Conservation (phyloP, 1,139 yeast genomes). For the Torulaspora pretoriensis region DNA sequence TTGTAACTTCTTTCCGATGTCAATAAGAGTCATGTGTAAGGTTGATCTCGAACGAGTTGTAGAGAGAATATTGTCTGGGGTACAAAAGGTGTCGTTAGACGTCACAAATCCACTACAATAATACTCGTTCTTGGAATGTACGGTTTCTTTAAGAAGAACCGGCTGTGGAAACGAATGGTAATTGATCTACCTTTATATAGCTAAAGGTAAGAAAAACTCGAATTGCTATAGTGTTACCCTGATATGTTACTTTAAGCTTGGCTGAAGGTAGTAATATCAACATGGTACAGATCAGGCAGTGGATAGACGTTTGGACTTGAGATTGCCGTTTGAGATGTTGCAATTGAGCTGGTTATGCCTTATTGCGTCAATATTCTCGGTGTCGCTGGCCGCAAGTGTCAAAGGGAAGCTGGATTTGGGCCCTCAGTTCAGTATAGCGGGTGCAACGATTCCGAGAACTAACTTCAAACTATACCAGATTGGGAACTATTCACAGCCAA, state of each 20-base stretch:
- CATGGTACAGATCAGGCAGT: background rate
- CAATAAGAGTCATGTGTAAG: conserved; percentile 10
- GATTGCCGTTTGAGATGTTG: background rate
- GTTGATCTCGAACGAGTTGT: conserved; percentile 37
- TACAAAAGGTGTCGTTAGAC: conserved; percentile 3
- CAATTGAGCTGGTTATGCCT: conserved; percentile 4
- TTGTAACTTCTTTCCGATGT: conserved; percentile 8
- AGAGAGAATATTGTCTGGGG: conserved; percentile 36
- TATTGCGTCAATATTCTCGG: conserved; percentile 6
- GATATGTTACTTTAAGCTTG: background rate
- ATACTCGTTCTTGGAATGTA: conserved; percentile 38
- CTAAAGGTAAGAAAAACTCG: background rate
- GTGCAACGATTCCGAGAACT: conserved; percentile 24
- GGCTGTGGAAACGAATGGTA: too few relatives aligned
- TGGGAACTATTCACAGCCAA: conserved; percentile 19
- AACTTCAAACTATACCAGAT: conserved; percentile 30
- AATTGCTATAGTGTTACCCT: background rate
- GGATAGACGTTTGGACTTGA: background rate
- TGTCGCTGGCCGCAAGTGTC: conserved; percentile 15
- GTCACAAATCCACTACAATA: conserved; percentile 38
- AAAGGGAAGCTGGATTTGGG: conserved; percentile 25
- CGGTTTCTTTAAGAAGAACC: conserved; percentile 18
- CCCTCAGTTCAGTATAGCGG: conserved; percentile 20
- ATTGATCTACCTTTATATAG: background rate
- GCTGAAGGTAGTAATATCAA: background rate